Conservation (phyloP, 2,329 filamentous ascomycete species). For the Cercospora sojina region DNA sequence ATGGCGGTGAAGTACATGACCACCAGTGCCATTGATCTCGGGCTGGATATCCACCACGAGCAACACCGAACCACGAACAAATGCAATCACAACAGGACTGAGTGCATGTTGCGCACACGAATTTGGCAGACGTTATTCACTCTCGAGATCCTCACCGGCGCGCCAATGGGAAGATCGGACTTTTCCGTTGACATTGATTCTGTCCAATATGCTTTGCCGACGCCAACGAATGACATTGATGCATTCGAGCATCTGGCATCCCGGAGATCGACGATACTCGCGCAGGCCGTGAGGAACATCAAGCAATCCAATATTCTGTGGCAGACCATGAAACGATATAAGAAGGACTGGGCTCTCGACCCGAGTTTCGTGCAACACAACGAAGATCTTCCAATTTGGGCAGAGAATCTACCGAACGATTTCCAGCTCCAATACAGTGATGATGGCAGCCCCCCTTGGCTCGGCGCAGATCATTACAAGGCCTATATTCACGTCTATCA, state of each 20-base stretch:
- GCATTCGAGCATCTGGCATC: slow-evolving; percentile 74
- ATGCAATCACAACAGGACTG: slow-evolving; percentile 67
- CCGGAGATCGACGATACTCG: slow-evolving; percentile 79
- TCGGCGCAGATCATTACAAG: slow-evolving; percentile 75
- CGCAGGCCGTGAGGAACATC: slow-evolving; percentile 74
- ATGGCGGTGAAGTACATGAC: slow-evolving; percentile 91
- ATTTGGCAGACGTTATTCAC: slow-evolving; percentile 88
- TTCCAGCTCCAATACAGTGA: slow-evolving; percentile 73
- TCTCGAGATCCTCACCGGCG: slow-evolving; percentile 89
- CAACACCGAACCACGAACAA: slow-evolving; percentile 68
- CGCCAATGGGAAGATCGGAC: slow-evolving; percentile 78
- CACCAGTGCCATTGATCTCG: slow-evolving; percentile 88
- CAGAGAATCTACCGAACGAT: slow-evolving; percentile 73
- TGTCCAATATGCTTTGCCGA: slow-evolving; percentile 69
- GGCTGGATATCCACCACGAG: slow-evolving; percentile 81
- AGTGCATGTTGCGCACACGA: slow-evolving; percentile 80
- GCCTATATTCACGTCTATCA: slow-evolving; percentile 90
- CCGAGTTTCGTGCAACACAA: slow-evolving; percentile 79
- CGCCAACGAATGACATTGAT: slow-evolving; percentile 65
- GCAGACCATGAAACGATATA: slow-evolving; percentile 68
- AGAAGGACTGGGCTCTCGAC: slow-evolving; percentile 82
- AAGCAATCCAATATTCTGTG: slow-evolving; percentile 75
- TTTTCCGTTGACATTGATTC: slow-evolving; percentile 72
- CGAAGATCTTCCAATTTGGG: slow-evolving; percentile 72
- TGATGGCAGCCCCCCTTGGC: slow-evolving; percentile 77